These are phyloP conservation scores for Lentinula raphanica DNA, from an alignment of 768 basidiomycete species.

Conservation along the genomic window DNA sequence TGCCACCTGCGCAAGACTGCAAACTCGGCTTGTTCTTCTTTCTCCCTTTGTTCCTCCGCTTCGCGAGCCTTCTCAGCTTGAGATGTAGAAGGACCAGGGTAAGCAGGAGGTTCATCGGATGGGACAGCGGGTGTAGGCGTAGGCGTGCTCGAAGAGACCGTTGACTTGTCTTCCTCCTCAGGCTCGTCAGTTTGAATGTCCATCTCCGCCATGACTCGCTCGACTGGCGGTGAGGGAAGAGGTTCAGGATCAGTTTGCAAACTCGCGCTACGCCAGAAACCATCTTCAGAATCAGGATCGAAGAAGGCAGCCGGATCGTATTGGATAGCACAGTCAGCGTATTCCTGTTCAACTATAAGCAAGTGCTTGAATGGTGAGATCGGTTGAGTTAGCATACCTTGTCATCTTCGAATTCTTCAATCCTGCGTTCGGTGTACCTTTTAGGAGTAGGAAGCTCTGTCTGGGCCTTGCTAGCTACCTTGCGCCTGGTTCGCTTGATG, in stretches of 20 bases:
- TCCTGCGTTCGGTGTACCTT: conserved; percentile 23
- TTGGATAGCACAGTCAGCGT: conserved; percentile 69
- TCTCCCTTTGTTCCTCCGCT: conserved; percentile 37
- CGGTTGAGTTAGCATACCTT: background rate
- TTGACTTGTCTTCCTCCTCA: conserved; percentile 34
- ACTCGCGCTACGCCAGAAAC: conserved; percentile 25
- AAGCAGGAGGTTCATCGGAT: conserved; percentile 73
- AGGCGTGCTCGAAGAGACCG: conserved; percentile 62
- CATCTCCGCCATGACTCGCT: conserved; percentile 42
- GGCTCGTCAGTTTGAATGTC: conserved; percentile 62
- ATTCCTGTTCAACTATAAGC: conserved; percentile 64
- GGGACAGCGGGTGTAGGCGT: conserved; percentile 71
- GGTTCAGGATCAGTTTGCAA: conserved; percentile 60
- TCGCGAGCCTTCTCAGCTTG: conserved; percentile 45
- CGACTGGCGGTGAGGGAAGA: conserved; percentile 10
- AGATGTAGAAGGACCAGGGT: conserved; percentile 36
- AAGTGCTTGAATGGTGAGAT: background rate
- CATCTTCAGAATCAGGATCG: conserved; percentile 4
- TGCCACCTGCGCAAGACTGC: conserved; percentile 2
- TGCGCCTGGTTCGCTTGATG: background rate
- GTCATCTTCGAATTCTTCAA: conserved; percentile 3
- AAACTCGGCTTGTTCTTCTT: background rate
- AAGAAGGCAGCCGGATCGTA: conserved; percentile 56
- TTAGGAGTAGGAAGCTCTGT: conserved; percentile 44
- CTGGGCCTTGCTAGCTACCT: conserved; percentile 56